A percentile compares a stretch with the other conserved stretches of the same genome.
These are phyloP conservation scores for Heliamphora exappendiculata DNA, from an alignment of 148 eudicot species.

Conservation along the genomic window DNA sequence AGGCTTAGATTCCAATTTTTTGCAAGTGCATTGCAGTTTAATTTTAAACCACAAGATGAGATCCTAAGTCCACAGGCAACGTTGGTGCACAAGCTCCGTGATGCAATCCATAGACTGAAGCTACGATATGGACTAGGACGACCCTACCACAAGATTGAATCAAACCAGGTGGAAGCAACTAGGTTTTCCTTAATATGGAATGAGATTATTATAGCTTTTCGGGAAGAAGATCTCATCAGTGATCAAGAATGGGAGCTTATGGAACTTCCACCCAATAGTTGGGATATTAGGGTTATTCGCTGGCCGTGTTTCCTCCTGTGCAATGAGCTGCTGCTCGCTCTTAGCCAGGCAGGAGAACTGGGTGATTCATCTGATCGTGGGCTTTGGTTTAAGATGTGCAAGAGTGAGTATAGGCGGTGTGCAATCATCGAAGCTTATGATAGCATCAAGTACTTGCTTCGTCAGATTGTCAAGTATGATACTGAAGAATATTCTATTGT, in stretches of 20 bases:
- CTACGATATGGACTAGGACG: conserved; percentile 83
- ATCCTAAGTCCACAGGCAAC: conserved; percentile 31
- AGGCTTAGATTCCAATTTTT: conserved; percentile 95
- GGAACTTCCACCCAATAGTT: conserved; percentile 77
- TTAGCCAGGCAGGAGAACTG: conserved; percentile 60
- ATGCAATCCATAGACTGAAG: conserved; percentile 62
- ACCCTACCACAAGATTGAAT: conserved; percentile 68
- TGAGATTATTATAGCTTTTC: conserved; percentile 61
- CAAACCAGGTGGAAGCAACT: conserved; percentile 76
- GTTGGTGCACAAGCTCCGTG: conserved; percentile 53
- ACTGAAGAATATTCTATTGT: conserved; percentile 63
- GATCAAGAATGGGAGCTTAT: conserved; percentile 72
- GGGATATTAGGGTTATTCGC: conserved; percentile 81
- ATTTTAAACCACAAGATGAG: conserved; percentile 72
- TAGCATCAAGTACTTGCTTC: conserved; percentile 58
- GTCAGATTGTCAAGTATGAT: conserved; percentile 44
- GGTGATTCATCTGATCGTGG: conserved; percentile 37
- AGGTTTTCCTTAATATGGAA: conserved; percentile 91
- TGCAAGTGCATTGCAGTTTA: conserved; percentile 89
- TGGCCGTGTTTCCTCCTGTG: conserved; percentile 89
- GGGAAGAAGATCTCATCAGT: conserved; percentile 90
- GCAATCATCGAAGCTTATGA: conserved; percentile 83
- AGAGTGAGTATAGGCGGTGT: conserved; percentile 81
- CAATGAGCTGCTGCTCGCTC: conserved; percentile 82
- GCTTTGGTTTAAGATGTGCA: conserved; percentile 72